phyloP scores from a whole-genome alignment of 768 basidiomycete species.

The Boletus pseudopeckii region DNA sequence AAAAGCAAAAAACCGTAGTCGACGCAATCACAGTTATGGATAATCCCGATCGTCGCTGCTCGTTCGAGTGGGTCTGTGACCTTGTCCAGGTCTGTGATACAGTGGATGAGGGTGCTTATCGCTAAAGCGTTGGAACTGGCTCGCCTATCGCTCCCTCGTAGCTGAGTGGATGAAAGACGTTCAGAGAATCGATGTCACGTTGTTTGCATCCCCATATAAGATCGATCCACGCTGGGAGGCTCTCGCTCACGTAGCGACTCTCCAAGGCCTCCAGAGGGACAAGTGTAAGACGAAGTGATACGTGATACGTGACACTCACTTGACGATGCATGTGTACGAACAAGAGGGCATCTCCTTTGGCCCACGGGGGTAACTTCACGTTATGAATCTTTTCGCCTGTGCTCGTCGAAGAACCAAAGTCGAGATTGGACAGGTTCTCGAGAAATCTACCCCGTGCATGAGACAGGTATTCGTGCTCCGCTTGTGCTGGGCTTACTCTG shows the following conservation, averaged over 20 bases:
- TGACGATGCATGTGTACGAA: slow-evolving; percentile 78
- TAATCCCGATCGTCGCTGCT: slow-evolving; percentile 91
- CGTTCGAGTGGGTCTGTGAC: slow-evolving; percentile 85
- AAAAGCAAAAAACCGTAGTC: background rate
- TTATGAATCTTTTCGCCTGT: slow-evolving; percentile 80
- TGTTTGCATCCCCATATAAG: slow-evolving; percentile 90
- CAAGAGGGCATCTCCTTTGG: slow-evolving; percentile 74
- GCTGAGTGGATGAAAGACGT: slow-evolving; percentile 90
- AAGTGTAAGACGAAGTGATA: background rate
- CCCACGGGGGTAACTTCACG: slow-evolving; percentile 90
- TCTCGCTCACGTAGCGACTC: slow-evolving; percentile 80
- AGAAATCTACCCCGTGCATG: slow-evolving; percentile 57
- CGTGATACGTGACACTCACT: slow-evolving; percentile 36
- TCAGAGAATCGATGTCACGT: slow-evolving; percentile 69
- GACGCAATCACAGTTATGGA: slow-evolving; percentile 77
- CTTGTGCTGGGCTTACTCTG: slow-evolving; percentile 50
- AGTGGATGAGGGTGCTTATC: background rate
- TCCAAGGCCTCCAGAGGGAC: slow-evolving; percentile 64
- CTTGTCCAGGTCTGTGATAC: slow-evolving; percentile 65
- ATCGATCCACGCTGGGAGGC: slow-evolving; percentile 89
- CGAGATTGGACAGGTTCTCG: slow-evolving; percentile 73
- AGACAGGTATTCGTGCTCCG: background rate
- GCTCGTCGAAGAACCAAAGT: slow-evolving; percentile 72
- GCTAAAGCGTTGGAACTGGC: background rate
- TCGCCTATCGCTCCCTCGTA: slow-evolving; percentile 87